Base-by-base conservation (phyloP, 2,329 filamentous ascomycete genomes). In the Botryosphaeria agaves region DNA sequence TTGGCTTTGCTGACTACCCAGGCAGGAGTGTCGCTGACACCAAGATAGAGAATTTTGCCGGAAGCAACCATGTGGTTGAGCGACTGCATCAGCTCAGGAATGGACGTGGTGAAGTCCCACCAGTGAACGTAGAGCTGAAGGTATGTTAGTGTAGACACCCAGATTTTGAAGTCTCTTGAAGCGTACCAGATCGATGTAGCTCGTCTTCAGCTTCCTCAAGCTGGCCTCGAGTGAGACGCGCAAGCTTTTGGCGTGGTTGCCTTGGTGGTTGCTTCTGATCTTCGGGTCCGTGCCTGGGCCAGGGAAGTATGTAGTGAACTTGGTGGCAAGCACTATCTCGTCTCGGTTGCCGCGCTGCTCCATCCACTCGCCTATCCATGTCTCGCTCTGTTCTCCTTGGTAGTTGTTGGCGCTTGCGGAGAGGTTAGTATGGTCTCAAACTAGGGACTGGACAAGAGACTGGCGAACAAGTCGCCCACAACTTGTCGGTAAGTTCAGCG, bases 1-100 rank as follows among this genome's bases (percentile, higher is more conserved):
- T 76, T 77, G 11, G 69, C 69, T 43, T 72, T 72, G 43, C 61
- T 64, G 7, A 76, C 72, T 12, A 76, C 51, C 75, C 75, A 81
- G 6, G 76, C 76, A 0, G 76, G 76, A 0, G 70, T 72, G 40
- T 81, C 74, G 25, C 64, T 72, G 47, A 78, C 61, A 2, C 76
- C 76, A 1, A 81, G 57, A 38, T 79, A 78, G 11, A 74, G 53
- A 1, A 80, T 72, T 40, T 78, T 78, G 12, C 74, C 72, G 5
- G 59, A 45, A 1, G 47, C 34, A 1, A 79, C 70, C 7, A 77
- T 55, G 14, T 61, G 53, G 44, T 79, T 75, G 26, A 80, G 58
- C 1, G 63, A 63, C 34, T 78, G 70, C 76, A 81, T 81, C 27
- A 81, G 31, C 43, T 81, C 74, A 0, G 66, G 59, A 28, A 79